Conservation (phyloP, 2,329 filamentous ascomycete species). For the Talaromyces sp. region DNA sequence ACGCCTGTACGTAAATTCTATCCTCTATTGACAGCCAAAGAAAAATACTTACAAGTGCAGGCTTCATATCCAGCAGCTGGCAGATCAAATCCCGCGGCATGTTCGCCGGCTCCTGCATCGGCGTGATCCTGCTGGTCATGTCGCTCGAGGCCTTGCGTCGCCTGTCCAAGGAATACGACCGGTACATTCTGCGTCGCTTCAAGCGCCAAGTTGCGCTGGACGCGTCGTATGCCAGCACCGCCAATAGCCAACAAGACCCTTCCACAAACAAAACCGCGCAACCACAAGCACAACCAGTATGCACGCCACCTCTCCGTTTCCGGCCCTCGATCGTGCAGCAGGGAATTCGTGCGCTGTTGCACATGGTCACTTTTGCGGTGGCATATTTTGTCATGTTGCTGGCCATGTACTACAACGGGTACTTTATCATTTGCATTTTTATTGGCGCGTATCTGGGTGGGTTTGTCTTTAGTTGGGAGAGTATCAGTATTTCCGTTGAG, state of each 20-base stretch:
- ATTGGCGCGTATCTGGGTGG: slow-evolving; percentile 68
- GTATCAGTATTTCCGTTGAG: slow-evolving; percentile 7
- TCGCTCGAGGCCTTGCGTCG: slow-evolving; percentile 68
- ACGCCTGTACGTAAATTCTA: slow-evolving; percentile 44
- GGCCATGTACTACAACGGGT: slow-evolving; percentile 63
- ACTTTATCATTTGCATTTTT: slow-evolving; percentile 76
- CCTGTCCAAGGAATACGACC: slow-evolving; percentile 66
- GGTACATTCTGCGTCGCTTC: slow-evolving; percentile 51
- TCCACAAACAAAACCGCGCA: background rate
- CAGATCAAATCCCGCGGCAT: slow-evolving; percentile 62
- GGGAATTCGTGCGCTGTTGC: slow-evolving; percentile 58
- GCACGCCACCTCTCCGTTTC: slow-evolving; percentile 14
- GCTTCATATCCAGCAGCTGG: slow-evolving; percentile 67
- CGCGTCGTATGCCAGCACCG: background rate
- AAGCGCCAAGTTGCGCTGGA: slow-evolving; percentile 19
- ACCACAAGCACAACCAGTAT: background rate
- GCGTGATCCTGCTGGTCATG: slow-evolving; percentile 68
- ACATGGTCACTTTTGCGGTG: slow-evolving; percentile 66
- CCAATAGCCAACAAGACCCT: background rate
- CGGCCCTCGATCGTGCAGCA: slow-evolving; percentile 62
- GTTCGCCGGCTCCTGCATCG: slow-evolving; percentile 77
- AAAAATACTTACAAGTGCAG: slow-evolving; percentile 15
- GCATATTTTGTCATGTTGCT: slow-evolving; percentile 74
- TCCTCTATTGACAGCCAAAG: background rate
- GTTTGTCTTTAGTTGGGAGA: slow-evolving; percentile 69